These are phyloP conservation scores for Ophiosphaerella korrae DNA, from an alignment of 2,329 filamentous ascomycete genomes.

Conservation along the genomic window DNA sequence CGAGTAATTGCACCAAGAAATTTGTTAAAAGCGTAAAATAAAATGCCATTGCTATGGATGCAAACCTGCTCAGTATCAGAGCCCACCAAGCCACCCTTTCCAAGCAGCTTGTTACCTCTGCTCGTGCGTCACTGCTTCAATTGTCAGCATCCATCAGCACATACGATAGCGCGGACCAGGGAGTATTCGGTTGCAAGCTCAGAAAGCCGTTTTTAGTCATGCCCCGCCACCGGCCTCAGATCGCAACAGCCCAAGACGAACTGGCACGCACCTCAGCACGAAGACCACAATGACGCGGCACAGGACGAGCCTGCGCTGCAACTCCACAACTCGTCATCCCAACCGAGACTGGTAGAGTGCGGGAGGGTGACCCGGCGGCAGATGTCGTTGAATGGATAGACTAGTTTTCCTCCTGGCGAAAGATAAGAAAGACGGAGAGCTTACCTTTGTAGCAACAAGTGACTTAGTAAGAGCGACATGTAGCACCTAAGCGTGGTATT, in stretches of 20 bases:
- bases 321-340: constrained; percentile 80
- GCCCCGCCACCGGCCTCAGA: constrained; percentile 64
- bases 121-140: too few relatives aligned
- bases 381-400: constrained; percentile 69
- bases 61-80: not conserved
- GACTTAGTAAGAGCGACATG: not conserved
- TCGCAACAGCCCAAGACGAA: constrained; percentile 52
- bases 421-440: constrained; percentile 14
- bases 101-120: not conserved
- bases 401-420: constrained; percentile 63
- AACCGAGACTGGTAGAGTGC: constrained; percentile 63
- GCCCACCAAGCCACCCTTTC: not conserved
- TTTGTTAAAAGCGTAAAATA: not conserved
- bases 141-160: constrained; percentile 5
- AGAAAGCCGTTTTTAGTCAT: constrained; percentile 75
- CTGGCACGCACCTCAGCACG: constrained; percentile 39
- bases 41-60: too few relatives aligned
- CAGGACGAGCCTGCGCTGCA: constrained; percentile 52
- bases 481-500: constrained; percentile 17
- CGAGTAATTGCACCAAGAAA: not conserved
- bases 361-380: constrained; percentile 73
- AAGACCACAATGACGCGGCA: constrained; percentile 64
- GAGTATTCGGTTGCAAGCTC: constrained; percentile 46
- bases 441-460: constrained; percentile 22
- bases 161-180: constrained; percentile 6